Percentiles rank a stretch among this genome's conserved stretches.
These are phyloP conservation scores for Phyllosticta ampelicida DNA, from an alignment of 2,329 filamentous ascomycete genomes.

Conservation along the genomic window DNA sequence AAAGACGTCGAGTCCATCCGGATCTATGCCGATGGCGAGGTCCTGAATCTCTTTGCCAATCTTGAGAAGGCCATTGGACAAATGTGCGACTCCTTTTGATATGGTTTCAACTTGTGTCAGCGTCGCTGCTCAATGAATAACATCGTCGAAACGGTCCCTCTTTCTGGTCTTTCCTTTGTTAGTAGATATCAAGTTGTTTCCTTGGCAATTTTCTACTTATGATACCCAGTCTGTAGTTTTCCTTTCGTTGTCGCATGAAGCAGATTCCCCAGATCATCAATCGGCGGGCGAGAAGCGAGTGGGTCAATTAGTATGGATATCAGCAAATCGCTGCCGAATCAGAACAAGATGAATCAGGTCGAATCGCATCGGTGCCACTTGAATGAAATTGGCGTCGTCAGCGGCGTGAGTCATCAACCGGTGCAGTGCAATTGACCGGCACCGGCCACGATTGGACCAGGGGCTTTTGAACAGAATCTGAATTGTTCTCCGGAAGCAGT, in stretches of 20 bases:
- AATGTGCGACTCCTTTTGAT: constrained; percentile 26
- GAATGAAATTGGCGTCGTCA: not conserved
- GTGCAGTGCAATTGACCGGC: not conserved
- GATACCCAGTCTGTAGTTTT: not conserved
- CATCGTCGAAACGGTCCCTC: not conserved
- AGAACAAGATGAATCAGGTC: not conserved
- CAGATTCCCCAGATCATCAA: not conserved
- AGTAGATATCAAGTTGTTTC: not conserved
- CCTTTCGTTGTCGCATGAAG: not conserved
- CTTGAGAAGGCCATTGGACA: constrained; percentile 32
- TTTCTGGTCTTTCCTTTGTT: not conserved
- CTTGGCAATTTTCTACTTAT: not conserved
- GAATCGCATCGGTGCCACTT: not conserved
- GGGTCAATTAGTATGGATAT: not conserved
- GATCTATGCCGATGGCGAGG: constrained; percentile 33
- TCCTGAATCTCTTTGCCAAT: constrained; percentile 31
- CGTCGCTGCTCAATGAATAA: not conserved
- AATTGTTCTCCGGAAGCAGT: not conserved
- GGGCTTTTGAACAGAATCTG: not conserved
- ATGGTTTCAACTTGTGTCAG: not conserved
- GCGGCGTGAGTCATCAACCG: not conserved
- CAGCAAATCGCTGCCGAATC: not conserved
- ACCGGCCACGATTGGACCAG: not conserved
- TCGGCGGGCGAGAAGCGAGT: not conserved
- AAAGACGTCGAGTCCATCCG: constrained; percentile 33